Conservation (phyloP, 1,284 basidiomycete genomes). For the Trichosporon sp. region DNA sequence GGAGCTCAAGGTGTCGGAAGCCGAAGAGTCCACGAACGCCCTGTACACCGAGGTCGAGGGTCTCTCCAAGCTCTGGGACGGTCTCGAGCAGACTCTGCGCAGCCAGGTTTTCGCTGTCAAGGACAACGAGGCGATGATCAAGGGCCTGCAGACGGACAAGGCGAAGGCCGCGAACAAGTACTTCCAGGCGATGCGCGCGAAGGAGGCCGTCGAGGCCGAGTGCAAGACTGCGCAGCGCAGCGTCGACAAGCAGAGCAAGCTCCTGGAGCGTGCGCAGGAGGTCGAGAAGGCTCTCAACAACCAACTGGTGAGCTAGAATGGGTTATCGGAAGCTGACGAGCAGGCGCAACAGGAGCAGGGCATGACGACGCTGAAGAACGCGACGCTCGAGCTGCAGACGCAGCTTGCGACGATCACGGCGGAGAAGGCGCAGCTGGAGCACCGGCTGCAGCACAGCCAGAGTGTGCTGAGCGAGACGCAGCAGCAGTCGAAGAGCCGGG, state of each 20-base stretch:
- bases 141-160: conserved; percentile 65
- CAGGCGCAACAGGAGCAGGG: conserved; percentile 57
- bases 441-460: conserved; percentile 39
- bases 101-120: conserved; percentile 78
- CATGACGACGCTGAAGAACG: conserved; percentile 52
- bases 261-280: conserved; percentile 66
- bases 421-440: conserved; percentile 41
- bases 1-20: conserved; percentile 51
- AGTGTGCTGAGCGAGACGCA: conserved; percentile 49
- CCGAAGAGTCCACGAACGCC: conserved; percentile 59
- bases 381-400: conserved; percentile 47
- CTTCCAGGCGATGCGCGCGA: conserved; percentile 82
- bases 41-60: conserved; percentile 82
- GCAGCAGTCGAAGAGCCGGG: conserved; percentile 45
- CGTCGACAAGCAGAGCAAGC: conserved; percentile 72
- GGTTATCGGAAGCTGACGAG: not conserved
- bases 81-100: conserved; percentile 74
- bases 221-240: conserved; percentile 63
- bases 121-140: conserved; percentile 69
- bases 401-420: conserved; percentile 50
- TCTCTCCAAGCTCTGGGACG: conserved; percentile 80
- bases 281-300: conserved; percentile 58
- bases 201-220: conserved; percentile 75
- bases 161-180: conserved; percentile 95
- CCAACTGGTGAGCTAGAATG: conserved; percentile 57